Conservation (phyloP, 495 filamentous ascomycete genomes). For the Talaromyces adpressus region DNA sequence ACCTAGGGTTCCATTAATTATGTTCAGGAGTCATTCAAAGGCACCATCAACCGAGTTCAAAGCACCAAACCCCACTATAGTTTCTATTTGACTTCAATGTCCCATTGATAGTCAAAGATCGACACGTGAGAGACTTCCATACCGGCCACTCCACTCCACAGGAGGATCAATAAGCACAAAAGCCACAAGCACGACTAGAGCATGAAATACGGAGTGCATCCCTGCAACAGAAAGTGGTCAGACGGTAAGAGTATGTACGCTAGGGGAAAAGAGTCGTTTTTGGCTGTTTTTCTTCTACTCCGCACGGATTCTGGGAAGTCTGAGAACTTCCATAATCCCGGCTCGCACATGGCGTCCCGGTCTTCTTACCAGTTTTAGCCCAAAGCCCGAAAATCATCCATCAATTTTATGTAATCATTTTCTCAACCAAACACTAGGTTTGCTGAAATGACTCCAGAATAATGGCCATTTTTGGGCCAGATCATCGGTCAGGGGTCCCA, state of each 20-base stretch:
- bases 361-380: not conserved
- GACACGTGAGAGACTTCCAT: not conserved
- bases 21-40: too few species aligned
- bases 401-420: not conserved
- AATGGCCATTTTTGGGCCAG: not conserved
- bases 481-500: not conserved
- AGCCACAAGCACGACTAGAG: not conserved
- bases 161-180: not conserved
- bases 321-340: not conserved
- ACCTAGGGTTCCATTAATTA: too few species aligned
- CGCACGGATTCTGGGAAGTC: not conserved
- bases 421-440: too few species aligned
- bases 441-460: not conserved
- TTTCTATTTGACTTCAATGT: not conserved
- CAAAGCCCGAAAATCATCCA: not conserved
- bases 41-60: too few species aligned
- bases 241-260: not conserved
- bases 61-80: too few species aligned
- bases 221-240: not conserved
- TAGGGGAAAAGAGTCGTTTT: slow-evolving; percentile 1
- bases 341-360: not conserved
- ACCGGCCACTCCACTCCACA: not conserved
- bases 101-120: not conserved
- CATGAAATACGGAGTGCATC: not conserved
- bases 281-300: not conserved